Percentiles rank a stretch among this genome's conserved stretches.
phyloP scores from a whole-genome alignment of 441 rosid species.

The Rhodomyrtus psidioides region DNA sequence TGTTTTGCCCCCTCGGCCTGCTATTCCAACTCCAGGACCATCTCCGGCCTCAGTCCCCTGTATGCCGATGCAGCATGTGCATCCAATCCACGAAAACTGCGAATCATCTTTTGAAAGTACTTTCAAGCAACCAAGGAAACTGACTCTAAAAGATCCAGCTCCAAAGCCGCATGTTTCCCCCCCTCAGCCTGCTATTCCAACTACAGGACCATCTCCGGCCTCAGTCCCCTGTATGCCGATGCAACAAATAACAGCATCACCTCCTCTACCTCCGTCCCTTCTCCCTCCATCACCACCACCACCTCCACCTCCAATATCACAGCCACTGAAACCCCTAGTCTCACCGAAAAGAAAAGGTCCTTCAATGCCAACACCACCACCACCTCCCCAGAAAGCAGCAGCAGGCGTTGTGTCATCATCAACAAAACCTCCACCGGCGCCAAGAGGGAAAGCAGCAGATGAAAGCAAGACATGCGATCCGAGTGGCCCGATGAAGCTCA shows the following conservation, averaged over 20 bases:
- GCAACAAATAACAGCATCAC: background rate
- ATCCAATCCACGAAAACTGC: background rate
- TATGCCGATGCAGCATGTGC: background rate
- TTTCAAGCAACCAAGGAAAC: background rate
- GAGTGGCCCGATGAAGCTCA: slow-evolving; percentile 1
- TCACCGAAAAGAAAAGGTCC: background rate
- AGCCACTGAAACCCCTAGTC: background rate
- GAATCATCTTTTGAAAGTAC: background rate
- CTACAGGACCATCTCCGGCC: background rate
- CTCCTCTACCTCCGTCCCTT: background rate
- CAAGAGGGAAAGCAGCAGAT: background rate
- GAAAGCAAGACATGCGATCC: background rate
- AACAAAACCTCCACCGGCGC: background rate
- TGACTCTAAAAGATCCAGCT: background rate
- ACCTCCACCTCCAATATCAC: background rate
- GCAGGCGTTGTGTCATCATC: background rate
- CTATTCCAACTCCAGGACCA: background rate
- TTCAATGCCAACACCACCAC: background rate
- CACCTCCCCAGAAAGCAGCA: background rate
- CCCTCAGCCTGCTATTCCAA: background rate
- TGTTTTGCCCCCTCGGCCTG: background rate
- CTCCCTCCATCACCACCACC: background rate
- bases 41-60: background rate
- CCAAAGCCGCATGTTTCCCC: background rate
- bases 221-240: background rate